phyloP scores from a whole-genome alignment of 352 stramenopile genomes.

The Pythium phragmiticola region DNA sequence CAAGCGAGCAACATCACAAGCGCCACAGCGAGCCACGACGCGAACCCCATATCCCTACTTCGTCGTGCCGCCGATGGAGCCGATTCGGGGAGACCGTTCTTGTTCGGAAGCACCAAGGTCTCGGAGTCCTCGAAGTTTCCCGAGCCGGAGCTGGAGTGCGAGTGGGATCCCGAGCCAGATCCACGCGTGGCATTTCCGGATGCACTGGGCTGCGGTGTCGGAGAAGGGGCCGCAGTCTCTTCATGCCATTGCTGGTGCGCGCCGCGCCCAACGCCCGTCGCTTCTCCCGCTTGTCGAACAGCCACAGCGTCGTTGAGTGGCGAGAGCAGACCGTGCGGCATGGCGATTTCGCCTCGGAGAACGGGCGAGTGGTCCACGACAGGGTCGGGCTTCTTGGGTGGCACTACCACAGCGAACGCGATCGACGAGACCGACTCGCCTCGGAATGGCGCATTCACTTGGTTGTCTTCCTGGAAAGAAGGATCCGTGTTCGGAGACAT shows the following conservation, averaged over 20 bases:
- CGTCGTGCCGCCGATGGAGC: background rate
- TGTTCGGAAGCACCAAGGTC: background rate
- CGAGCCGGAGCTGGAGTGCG: background rate
- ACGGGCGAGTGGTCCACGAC: background rate
- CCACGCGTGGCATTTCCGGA: background rate
- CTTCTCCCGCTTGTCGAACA: background rate
- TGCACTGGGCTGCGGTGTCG: background rate
- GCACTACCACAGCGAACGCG: background rate
- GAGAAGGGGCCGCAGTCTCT: background rate
- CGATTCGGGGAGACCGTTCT: background rate
- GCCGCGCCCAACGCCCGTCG: too few species aligned
- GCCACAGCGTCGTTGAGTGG: background rate
- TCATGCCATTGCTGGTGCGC: background rate
- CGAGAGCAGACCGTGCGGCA: background rate
- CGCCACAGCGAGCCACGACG: slow-evolving; percentile 1
- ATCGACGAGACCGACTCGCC: background rate
- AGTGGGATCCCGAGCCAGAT: background rate
- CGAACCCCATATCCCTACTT: background rate
- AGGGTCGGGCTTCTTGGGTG: background rate
- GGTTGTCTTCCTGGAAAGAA: background rate
- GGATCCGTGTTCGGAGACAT: background rate
- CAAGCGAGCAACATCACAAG: background rate
- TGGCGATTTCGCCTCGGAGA: background rate
- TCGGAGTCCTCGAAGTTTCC: background rate
- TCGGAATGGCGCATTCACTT: background rate